Base-by-base conservation (phyloP, 768 basidiomycete species). In the Boletus rufocinnamomeus region DNA sequence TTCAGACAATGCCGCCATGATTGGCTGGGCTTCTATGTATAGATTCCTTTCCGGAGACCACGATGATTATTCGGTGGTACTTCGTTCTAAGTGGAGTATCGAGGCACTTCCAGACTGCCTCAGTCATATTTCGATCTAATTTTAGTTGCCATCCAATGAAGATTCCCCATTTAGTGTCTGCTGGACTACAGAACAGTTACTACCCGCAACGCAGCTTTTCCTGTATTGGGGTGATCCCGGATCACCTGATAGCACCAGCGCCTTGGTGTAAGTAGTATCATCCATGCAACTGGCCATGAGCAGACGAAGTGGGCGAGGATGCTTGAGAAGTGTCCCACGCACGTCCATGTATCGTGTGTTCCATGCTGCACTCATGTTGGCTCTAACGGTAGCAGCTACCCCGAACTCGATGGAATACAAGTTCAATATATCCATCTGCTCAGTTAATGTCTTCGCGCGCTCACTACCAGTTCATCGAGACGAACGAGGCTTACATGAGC, bases 1-100 rank as follows among this genome's bases (percentile, higher is more conserved):
- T 25, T 23, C 62, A 95, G 96, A 98, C 66, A 98, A 98, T 71
- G 96, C 96, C 1, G 95, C 84, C 10, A 98, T 98, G 96, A 91
- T 98, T 63, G 96, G 84, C 2, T 96, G 89, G 91, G 90, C 95
- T 4, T 87, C 91, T 0, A 88, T 95, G 82, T 76, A 87, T 64
- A 84, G 94, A 14, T 90, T 97, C 60, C 77, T 88, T 27, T 76
- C 75, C 1, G 76, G 76, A 4, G 85, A 88, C 57, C 74, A 80
- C 45, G 88, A 88, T 64, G 76, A 81, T 9, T 92, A 87, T 61
- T 76, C 79, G 25, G 77, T 89, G 16, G 80, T 81, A 23, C 74
- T 88, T 8, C 76, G 80, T 34, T 75, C 90, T 17, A 88, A 87
- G 69, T 98, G 95, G 95, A 84, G 80, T 52, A 82, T 96, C 19